These are phyloP conservation scores for Misopates orontium DNA, from an alignment of 257 asterid genomes.

Conservation along the genomic window DNA sequence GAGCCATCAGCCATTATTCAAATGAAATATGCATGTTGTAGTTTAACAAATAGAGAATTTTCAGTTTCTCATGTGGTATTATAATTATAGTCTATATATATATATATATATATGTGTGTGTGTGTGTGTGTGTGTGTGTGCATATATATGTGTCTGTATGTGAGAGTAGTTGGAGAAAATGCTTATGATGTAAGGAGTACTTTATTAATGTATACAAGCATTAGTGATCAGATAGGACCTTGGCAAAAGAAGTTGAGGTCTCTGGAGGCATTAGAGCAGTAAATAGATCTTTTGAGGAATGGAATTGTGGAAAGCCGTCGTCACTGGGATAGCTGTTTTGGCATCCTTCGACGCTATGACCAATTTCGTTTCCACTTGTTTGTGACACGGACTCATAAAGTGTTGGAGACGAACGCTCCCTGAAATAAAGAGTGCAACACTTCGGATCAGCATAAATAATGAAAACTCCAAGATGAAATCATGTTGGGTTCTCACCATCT, in stretches of 20 bases:
- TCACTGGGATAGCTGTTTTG: conserved; percentile 29
- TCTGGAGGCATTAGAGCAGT: conserved; percentile 34
- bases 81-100: too few species aligned
- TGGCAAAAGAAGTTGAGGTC: conserved; percentile 36
- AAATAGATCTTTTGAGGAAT: conserved; percentile 34
- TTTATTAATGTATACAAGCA: neutral
- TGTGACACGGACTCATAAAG: conserved; percentile 46
- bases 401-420: conserved; percentile 48
- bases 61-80: too few species aligned
- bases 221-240: conserved; percentile 26
- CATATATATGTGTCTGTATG: too few species aligned
- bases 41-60: too few species aligned
- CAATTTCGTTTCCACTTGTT: conserved; percentile 45
- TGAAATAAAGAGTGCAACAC: conserved; percentile 9
- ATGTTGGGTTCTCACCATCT: too few species aligned
- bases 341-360: conserved; percentile 39
- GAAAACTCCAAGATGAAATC: too few species aligned
- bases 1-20: too few species aligned
- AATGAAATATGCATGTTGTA: too few species aligned
- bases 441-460: too few species aligned
- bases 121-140: too few species aligned
- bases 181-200: neutral
- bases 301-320: conserved; percentile 35
- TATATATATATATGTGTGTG: too few species aligned
- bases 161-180: too few species aligned